Evolutionary conservation across 768 basidiomycete genomes (phyloP).

Genomic region (Mycena pura): DNA sequence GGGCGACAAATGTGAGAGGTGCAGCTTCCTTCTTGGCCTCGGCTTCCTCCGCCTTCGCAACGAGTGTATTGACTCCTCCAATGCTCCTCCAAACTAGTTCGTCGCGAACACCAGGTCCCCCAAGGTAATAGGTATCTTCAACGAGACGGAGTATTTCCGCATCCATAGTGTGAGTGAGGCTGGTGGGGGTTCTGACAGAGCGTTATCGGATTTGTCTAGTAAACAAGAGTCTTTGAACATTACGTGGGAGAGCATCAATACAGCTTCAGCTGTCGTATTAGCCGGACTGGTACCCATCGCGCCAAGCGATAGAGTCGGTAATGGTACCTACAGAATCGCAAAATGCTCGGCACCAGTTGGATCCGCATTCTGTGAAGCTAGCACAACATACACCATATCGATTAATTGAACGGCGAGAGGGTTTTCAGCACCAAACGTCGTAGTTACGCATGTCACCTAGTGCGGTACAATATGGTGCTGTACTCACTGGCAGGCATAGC

Average conservation of each 20-base stretch:
- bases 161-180: not conserved
- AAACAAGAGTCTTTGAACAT: not conserved
- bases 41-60: not conserved
- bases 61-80: not conserved
- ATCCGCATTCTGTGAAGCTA: no score
- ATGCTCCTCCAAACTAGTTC: not conserved
- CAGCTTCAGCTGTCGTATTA: no score
- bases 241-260: not conserved
- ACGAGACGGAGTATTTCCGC: not conserved
- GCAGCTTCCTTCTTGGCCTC: not conserved
- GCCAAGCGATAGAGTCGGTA: no score
- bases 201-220: not conserved
- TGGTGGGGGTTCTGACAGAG: not conserved
- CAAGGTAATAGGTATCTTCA: not conserved
- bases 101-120: not conserved
- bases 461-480: not conserved
- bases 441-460: not conserved
- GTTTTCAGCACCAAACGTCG: not conserved
- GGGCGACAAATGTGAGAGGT: not conserved
- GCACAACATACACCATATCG: no score
- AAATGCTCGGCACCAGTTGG: no score
- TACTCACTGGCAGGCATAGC: not conserved
- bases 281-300: no score
- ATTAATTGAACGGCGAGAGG: no score
- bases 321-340: no score